Conservation (phyloP, 495 filamentous ascomycete species). For the Lasiosphaeria miniovina region DNA sequence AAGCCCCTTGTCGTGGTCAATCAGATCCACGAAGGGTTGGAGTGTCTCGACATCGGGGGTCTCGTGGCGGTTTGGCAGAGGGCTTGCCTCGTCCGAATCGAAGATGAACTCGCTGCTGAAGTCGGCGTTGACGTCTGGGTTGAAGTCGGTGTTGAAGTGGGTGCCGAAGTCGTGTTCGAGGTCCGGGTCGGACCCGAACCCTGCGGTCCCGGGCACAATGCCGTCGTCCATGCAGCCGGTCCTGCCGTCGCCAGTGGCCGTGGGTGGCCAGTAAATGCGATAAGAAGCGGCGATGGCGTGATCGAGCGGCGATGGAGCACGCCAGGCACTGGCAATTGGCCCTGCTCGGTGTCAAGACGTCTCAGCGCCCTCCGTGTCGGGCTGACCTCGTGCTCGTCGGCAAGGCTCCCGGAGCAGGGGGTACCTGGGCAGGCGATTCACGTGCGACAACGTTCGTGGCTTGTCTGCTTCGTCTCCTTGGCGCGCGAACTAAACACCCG, state of each 20-base stretch:
- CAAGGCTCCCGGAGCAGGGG: background rate
- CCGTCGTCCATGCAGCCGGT: background rate
- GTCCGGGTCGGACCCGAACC: no score
- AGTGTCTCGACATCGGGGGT: constrained; percentile 11
- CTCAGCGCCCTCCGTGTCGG: background rate
- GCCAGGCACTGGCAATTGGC: background rate
- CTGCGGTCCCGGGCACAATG: background rate
- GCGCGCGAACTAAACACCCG: no score
- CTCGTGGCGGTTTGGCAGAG: constrained; percentile 17
- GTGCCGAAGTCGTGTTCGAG: no score
- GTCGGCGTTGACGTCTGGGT: constrained; percentile 1
- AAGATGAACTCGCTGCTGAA: constrained; percentile 35
- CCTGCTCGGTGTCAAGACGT: background rate
- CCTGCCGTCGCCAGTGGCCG: background rate
- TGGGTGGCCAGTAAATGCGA: background rate
- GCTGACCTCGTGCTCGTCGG: background rate
- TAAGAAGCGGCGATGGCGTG: background rate
- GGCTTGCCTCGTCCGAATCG: constrained; percentile 37
- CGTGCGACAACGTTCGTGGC: background rate
- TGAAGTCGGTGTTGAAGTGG: constrained; percentile 33
- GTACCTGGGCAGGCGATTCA: background rate
- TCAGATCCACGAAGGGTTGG: constrained; percentile 10
- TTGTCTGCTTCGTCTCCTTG: no score
- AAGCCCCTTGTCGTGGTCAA: background rate
- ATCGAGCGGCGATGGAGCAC: background rate